Evolutionary conservation across 345 rosid genomes (phyloP).

Genomic region (Sisymbrium altissimum): DNA sequence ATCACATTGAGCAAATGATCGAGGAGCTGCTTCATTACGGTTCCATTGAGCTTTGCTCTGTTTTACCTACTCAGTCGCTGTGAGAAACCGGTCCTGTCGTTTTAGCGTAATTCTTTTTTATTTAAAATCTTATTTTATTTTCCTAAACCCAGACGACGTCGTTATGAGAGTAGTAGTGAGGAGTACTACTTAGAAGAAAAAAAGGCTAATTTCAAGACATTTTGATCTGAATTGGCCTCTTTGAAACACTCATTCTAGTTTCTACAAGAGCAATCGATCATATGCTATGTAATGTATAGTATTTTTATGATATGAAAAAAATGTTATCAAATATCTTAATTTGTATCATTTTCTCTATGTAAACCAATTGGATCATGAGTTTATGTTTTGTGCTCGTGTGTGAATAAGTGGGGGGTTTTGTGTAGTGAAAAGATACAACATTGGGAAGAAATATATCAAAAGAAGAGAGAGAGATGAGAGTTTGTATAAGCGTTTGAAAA

Average conservation of each 20-base stretch:
- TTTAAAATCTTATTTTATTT: neutral
- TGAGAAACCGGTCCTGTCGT: constrained; percentile 28
- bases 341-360: neutral
- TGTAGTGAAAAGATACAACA: constrained; percentile 32
- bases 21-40: constrained; percentile 83
- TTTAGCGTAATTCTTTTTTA: constrained; percentile 11
- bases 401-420: constrained; percentile 24
- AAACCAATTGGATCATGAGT: neutral
- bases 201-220: constrained; percentile 24
- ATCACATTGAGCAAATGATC: constrained; percentile 95
- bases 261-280: constrained; percentile 33
- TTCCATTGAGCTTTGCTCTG: constrained; percentile 72
- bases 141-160: constrained; percentile 3
- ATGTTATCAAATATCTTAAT: constrained; percentile 3
- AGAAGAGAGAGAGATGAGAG: constrained; percentile 3
- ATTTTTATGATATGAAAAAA: constrained; percentile 7
- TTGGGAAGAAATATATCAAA: constrained; percentile 12
- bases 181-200: neutral
- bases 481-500: constrained; percentile 14
- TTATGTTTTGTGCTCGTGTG: constrained; percentile 10
- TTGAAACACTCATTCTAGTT: constrained; percentile 29
- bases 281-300: constrained; percentile 36
- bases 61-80: constrained; percentile 36
- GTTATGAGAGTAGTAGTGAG: constrained; percentile 9
- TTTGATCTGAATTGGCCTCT: constrained; percentile 34